Base-by-base conservation (phyloP, 306 rosid genomes). In the Lithocarpus polystachyus region DNA sequence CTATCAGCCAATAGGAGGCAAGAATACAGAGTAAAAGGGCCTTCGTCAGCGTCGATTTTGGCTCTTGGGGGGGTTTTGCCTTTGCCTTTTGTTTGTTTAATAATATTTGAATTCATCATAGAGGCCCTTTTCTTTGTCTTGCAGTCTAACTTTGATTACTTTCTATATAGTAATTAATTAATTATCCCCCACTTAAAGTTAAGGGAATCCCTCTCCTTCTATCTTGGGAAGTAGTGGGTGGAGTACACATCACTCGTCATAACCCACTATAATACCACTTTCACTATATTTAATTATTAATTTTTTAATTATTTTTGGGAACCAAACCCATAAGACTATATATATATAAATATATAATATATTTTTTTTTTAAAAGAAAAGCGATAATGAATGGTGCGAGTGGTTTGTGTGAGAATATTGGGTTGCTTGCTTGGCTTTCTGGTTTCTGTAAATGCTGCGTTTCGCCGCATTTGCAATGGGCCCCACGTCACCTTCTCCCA, bases 391-490 rank as follows among this genome's bases (percentile, higher is more conserved):
- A 12, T 48, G 53, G 53, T 11, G 53, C 40, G 61, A 29, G 56
- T 35, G 31, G 74, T 59, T 71, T 8, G 73, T 17, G 73, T 5
- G 53, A 28, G 68, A 56, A 40, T 40, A 40, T 40, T 67, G 71
- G 9, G 26, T 24, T 29, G n/a, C 26, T 37, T 43, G 65, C 15
- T 37, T 82, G 75, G 77, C 53, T 62, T 76, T 79, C 51, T 56
- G 70, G 75, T 37, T 37, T 37, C 45, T 37, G 45, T 8, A 40
- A 48, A 81, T 79, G 89, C 90, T 82, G 89, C 89, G 88, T 88
- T 86, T 87, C 92, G 91, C 94, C 97, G 91, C 92, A 87, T 87
- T 88, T 74, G 75, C n/a, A 6, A 28, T 78, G 89, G 91, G 51
- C 73, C 90, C 90, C 86, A 86, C 85, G 55, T 82, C 84, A 83